Base-by-base conservation (phyloP, 495 filamentous ascomycete species). In the Hypoxylon lienhwacheense region DNA sequence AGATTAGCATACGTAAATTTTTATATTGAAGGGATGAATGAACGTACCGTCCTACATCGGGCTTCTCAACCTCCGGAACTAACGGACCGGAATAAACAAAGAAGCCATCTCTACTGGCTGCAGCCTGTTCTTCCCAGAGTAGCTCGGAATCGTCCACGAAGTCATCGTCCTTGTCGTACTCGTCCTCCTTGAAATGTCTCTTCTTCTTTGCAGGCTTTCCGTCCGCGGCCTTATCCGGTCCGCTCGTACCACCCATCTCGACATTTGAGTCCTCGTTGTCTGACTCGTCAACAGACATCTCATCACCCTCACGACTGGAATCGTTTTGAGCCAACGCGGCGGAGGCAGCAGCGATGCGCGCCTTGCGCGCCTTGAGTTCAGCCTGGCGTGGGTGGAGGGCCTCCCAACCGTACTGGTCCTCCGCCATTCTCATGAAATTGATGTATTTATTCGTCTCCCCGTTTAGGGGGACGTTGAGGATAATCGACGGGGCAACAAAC, bases 141-240 rank as follows among this genome's bases (percentile, higher is more conserved):
- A 96, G 64, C 65, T 98, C 93, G 10, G 89, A 92, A 69, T 98
- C 93, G 66, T 98, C 93, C 47, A 98, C 92, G 67, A 98, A 98
- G 25, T 91, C 92, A 64, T 98, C 93, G 44, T 93, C 89, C 56
- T 90, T 90, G 70, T 97, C 91, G 63, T 98, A 98, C 53, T 95
- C 88, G 61, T 98, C 93, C 55, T 91, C 86, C 73, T 93, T 95
- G 78, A 85, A 87, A 73, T 85, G 88, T 34, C 95, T 77, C 70
- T 88, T 86, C 68, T 82, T 82, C 43, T 77, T 72, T 19, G 75
- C 75, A 26, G 82, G 81, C 63, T 86, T 87, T 61, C 84, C 87
- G 7, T 81, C 79, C 10, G 77, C 69, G 2, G 76, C 74, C 36
- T 75, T 78, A 10, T 76, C 75, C 5, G 72, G 70, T 32, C 77